Base-by-base conservation (phyloP, 2,329 filamentous ascomycete genomes). In the Neonectria magnoliae region DNA sequence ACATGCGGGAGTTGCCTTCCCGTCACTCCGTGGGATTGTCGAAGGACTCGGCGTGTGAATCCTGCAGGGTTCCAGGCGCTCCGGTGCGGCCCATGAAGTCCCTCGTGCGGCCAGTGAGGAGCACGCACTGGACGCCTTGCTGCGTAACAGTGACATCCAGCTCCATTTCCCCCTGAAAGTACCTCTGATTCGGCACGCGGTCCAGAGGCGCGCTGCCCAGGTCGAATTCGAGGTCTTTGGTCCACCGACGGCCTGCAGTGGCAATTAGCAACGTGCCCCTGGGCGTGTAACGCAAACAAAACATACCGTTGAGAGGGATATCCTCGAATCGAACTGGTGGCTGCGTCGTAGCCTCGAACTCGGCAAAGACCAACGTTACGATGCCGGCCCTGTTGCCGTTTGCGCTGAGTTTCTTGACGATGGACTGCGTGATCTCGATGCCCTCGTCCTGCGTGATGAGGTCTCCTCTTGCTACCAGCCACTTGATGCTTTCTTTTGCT, bases 391-490 rank as follows among this genome's bases (percentile, higher is more conserved):
- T 36, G 44, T 60, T 55, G 22, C 57, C 51, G n/a, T 56, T 51
- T 18, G 33, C 22, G 11, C 45, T 50, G 42, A 56, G 53, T 31
- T 41, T 68, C 13, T 60, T 57, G 45, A 51, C 31, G 22, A 63
- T 51, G 25, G 16, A 3, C 47, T 58, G 55, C 42, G 48, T 41
- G 14, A 48, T n/a, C 22, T 48, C 7, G 13, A 59, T 59, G 31
- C 48, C 55, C 11, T 62, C 48, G 27, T 38, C 56, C 36, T 36
- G 53, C 14, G 60, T 54, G 25, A 68, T 66, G 0, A 66, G 53
- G 20, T 68, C 66, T 22, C 64, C 64, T 36, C 64, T 59, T 3
- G 60, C 36, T 8, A 66, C 66, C 16, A 68, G 45, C 66, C 66
- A 68, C 48, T 66, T 66, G 56, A 68, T 64, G 38, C 60, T 68